Percentiles rank a stretch among this genome's conserved stretches.
phyloP scores from a whole-genome alignment of 208 protist genomes.

The Trypanosoma grayi region DNA sequence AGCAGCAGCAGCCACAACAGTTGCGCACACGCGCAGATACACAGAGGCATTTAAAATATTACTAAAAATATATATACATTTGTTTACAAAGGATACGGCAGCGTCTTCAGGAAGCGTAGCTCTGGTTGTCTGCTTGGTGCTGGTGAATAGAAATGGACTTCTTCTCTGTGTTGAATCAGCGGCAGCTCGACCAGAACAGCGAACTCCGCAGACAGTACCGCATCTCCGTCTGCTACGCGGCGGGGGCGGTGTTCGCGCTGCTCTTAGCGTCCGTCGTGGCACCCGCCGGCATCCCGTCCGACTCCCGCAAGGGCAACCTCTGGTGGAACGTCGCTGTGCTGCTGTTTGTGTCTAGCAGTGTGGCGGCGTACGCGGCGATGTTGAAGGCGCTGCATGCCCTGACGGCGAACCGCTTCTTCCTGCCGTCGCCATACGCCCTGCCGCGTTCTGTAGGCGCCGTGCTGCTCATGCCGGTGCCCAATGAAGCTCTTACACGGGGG shows the following conservation, averaged over 20 bases:
- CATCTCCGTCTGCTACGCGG: constrained; percentile 19
- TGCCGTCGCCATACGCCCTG: constrained; percentile 14
- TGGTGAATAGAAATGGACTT: constrained; percentile 35
- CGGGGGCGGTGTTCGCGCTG: constrained; percentile 8
- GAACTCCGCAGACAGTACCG: constrained; percentile 35
- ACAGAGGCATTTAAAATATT: background rate
- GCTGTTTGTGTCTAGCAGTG: constrained; percentile 17
- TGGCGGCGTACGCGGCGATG: constrained; percentile 19
- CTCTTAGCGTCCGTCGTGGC: constrained; percentile 10
- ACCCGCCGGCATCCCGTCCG: background rate
- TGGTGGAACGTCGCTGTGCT: background rate
- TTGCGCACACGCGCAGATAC: background rate
- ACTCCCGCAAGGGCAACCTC: background rate
- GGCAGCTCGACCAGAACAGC: constrained; percentile 30
- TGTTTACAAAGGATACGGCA: too few species aligned
- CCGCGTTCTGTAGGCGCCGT: constrained; percentile 10
- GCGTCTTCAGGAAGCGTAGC: background rate
- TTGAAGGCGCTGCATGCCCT: constrained; percentile 30
- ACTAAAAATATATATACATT: too few species aligned
- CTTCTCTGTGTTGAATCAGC: constrained; percentile 39
- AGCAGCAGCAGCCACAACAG: background rate
- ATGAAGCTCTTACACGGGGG: constrained; percentile 26
- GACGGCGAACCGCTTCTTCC: constrained; percentile 34
- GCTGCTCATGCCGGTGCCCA: constrained; percentile 19
- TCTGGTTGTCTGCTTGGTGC: background rate